These are phyloP conservation scores for Xylaria castorea DNA, from an alignment of 495 filamentous ascomycete species.

Conservation along the genomic window DNA sequence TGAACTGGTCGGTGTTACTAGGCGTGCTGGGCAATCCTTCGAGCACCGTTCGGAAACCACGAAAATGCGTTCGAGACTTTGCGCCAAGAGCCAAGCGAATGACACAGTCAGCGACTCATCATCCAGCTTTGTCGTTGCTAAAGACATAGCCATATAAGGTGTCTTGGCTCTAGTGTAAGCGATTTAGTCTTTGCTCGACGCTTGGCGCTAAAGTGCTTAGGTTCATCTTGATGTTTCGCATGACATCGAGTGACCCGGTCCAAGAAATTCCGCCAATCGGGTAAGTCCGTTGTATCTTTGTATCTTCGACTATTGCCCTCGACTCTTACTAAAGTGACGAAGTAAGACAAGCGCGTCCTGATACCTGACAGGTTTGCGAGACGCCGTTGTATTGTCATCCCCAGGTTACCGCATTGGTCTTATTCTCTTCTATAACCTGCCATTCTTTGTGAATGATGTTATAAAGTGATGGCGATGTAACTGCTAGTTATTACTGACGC, in stretches of 20 bases:
- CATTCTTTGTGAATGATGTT: neutral
- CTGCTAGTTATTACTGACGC: neutral
- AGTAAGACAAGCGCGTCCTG: neutral
- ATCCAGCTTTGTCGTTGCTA: neutral
- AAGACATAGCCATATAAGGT: conserved; percentile 2
- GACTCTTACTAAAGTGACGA: neutral
- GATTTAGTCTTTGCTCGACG: neutral
- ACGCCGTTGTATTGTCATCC: neutral
- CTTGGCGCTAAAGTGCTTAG: neutral
- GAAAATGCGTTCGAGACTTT: conserved; percentile 1
- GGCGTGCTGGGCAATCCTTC: conserved; percentile 24
- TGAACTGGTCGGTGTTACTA: neutral
- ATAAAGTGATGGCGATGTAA: neutral
- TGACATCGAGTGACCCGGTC: neutral
- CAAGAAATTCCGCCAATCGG: neutral
- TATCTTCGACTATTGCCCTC: neutral
- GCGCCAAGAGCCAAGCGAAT: conserved; percentile 18
- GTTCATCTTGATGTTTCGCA: neutral
- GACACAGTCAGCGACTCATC: conserved; percentile 8
- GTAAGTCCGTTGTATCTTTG: neutral
- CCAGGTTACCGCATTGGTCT: neutral
- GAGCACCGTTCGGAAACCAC: neutral
- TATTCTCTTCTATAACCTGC: neutral
- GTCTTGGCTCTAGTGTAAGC: neutral
- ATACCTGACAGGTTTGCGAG: neutral